phyloP scores from a whole-genome alignment of 2,329 filamentous ascomycete genomes.

The Juglanconis oblonga region DNA sequence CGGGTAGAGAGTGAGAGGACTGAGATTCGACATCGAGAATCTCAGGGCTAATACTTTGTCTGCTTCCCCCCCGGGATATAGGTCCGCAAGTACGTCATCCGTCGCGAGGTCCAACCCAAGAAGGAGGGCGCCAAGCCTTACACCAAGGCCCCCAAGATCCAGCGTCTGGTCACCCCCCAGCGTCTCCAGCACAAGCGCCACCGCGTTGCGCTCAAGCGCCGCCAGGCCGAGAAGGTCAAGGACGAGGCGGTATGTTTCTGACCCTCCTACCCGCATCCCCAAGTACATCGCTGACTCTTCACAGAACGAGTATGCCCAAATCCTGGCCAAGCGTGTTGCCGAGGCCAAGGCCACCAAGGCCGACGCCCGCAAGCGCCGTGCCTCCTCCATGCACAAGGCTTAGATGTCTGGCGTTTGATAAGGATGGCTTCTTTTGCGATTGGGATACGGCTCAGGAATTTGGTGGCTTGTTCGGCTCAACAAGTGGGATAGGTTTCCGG shows the following conservation, averaged over 20 bases:
- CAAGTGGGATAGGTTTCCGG: slow-evolving; percentile 25
- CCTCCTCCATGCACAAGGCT: slow-evolving; percentile 84
- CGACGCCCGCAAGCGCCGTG: slow-evolving; percentile 94
- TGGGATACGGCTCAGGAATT: slow-evolving; percentile 19
- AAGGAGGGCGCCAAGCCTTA: slow-evolving; percentile 96
- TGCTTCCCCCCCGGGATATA: slow-evolving; percentile 44
- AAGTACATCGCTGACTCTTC: slow-evolving; percentile 29
- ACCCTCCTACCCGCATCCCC: neutral
- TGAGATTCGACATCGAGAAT: slow-evolving; percentile 16
- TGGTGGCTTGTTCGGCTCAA: slow-evolving; percentile 15
- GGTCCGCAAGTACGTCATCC: slow-evolving; percentile 99
- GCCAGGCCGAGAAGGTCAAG: slow-evolving; percentile 94
- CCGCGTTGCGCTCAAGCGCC: slow-evolving; percentile 96
- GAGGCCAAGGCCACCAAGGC: slow-evolving; percentile 94
- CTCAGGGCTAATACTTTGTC: slow-evolving; percentile 34
- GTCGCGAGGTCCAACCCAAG: slow-evolving; percentile 96
- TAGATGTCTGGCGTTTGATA: slow-evolving; percentile 47
- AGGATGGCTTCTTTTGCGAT: slow-evolving; percentile 36
- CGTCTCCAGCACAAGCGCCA: slow-evolving; percentile 99
- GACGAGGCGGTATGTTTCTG: slow-evolving; percentile 85
- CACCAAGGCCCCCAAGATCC: slow-evolving; percentile 99
- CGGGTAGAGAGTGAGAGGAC: slow-evolving; percentile 58
- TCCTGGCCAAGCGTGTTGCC: slow-evolving; percentile 94
- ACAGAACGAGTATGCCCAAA: slow-evolving; percentile 93
- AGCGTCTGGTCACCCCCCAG: slow-evolving; percentile 98